A percentile compares a stretch with the other conserved stretches of the same genome.
phyloP scores from a whole-genome alignment of 1,284 basidiomycete genomes.

The Sutorius eximius region DNA sequence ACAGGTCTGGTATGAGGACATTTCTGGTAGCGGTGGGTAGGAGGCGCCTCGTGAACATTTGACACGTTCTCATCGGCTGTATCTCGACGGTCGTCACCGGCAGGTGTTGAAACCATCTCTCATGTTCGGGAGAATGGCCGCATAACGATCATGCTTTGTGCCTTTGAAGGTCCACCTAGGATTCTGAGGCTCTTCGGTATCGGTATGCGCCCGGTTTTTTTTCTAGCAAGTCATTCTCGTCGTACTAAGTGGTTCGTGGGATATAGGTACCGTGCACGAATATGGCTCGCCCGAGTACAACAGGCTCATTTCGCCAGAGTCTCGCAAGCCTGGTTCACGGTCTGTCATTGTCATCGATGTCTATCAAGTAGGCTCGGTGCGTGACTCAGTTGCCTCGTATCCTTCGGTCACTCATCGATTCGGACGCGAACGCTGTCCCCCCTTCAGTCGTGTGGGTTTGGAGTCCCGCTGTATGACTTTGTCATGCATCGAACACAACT shows the following conservation, averaged over 20 bases:
- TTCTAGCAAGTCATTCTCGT: not conserved
- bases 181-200: constrained; percentile 53
- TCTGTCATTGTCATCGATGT: constrained; percentile 48
- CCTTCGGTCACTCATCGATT: not conserved
- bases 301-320: constrained; percentile 40
- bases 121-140: constrained; percentile 60
- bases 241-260: not conserved
- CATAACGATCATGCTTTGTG: constrained; percentile 55
- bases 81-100: not conserved
- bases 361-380: constrained; percentile 52
- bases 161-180: constrained; percentile 54
- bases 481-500: constrained; percentile 45
- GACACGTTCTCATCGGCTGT: not conserved
- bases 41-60: not conserved
- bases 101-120: constrained; percentile 55
- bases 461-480: constrained; percentile 52
- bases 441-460: constrained; percentile 52
- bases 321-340: constrained; percentile 52
- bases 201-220: constrained; percentile 35
- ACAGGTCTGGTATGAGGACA: constrained; percentile 58
- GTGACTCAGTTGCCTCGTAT: constrained; percentile 18
- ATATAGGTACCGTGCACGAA: constrained; percentile 49
- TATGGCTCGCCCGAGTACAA: constrained; percentile 43
- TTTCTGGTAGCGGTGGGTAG: constrained; percentile 56
- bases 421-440: not conserved